These are phyloP conservation scores for Aaosphaeria pasadenensis DNA, from an alignment of 2,329 filamentous ascomycete genomes.

Conservation along the genomic window DNA sequence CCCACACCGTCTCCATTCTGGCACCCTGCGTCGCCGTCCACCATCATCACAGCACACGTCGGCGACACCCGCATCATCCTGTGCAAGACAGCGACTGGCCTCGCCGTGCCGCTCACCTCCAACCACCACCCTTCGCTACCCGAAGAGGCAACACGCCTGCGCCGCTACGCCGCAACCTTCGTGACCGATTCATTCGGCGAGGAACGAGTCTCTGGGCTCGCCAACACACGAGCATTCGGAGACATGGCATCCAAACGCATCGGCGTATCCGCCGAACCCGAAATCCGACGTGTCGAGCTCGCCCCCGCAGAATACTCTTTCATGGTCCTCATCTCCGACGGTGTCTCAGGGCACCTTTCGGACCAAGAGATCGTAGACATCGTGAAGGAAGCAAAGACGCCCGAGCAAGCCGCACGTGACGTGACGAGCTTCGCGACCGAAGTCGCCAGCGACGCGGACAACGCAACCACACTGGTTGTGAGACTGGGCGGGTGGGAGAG, in stretches of 20 bases:
- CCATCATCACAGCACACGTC: constrained; percentile 82
- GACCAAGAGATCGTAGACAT: constrained; percentile 98
- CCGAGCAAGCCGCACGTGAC: constrained; percentile 75
- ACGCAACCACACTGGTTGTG: constrained; percentile 63
- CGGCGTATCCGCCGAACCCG: constrained; percentile 90
- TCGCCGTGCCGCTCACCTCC: constrained; percentile 76
- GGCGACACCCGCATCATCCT: constrained; percentile 90
- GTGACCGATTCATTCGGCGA: constrained; percentile 97
- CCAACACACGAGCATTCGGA: constrained; percentile 91
- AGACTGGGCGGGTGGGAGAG: constrained; percentile 65
- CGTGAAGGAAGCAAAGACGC: constrained; percentile 88
- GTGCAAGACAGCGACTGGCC: constrained; percentile 80
- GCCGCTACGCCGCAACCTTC: constrained; percentile 81
- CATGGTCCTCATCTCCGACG: constrained; percentile 83
- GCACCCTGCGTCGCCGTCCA: constrained; percentile 84
- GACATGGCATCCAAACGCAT: constrained; percentile 90
- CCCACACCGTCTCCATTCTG: constrained; percentile 90
- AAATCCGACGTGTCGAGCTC: constrained; percentile 76
- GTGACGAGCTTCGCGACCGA: constrained; percentile 88
- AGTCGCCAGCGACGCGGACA: constrained; percentile 63
- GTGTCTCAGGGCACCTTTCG: constrained; percentile 77
- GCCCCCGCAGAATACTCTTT: constrained; percentile 84
- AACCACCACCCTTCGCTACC: constrained; percentile 93
- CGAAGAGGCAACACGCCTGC: constrained; percentile 75
- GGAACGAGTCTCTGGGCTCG: constrained; percentile 88